A percentile compares a stretch with the other conserved stretches of the same genome.
Conservation (phyloP, 768 basidiomycete species). For the Pisolithus marmoratus region DNA sequence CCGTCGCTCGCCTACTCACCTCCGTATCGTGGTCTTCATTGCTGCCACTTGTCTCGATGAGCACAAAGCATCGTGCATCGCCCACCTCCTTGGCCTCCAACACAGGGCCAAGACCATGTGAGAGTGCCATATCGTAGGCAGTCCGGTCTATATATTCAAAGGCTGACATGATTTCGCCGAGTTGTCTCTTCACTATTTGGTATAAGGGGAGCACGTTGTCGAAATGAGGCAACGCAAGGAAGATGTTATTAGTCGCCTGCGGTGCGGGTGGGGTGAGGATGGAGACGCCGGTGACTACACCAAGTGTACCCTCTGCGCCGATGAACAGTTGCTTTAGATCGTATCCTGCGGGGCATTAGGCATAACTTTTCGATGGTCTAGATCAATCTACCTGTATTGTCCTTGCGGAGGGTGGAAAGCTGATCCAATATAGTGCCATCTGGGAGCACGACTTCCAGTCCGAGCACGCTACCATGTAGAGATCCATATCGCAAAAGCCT, state of each 20-base stretch:
- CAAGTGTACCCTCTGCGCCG: constrained; percentile 94
- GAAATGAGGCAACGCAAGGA: constrained; percentile 84
- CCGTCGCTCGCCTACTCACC: constrained; percentile 37
- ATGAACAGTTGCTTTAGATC: constrained; percentile 99
- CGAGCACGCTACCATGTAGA: constrained; percentile 90
- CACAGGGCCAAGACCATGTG: constrained; percentile 76
- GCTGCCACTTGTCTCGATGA: constrained; percentile 93
- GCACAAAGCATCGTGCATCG: constrained; percentile 81
- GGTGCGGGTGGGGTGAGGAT: constrained; percentile 85
- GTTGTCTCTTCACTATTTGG: constrained; percentile 68
- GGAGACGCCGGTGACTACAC: constrained; percentile 91
- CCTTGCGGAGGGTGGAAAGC: constrained; percentile 87
- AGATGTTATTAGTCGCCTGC: constrained; percentile 83
- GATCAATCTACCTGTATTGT: constrained; percentile 77
- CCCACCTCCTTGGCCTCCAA: constrained; percentile 68
- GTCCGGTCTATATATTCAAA: constrained; percentile 95
- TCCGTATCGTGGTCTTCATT: constrained; percentile 91
- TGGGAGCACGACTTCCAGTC: constrained; percentile 91
- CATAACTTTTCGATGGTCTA: background rate
- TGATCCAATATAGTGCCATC: constrained; percentile 90
- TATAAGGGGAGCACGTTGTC: constrained; percentile 84
- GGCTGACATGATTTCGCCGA: constrained; percentile 94
- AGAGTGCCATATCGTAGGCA: constrained; percentile 77
- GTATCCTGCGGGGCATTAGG: constrained; percentile 56
- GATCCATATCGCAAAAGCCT: constrained; percentile 92